Evolutionary conservation across 352 stramenopile genomes (phyloP).

Genomic region (Blastocystis sp.): DNA sequence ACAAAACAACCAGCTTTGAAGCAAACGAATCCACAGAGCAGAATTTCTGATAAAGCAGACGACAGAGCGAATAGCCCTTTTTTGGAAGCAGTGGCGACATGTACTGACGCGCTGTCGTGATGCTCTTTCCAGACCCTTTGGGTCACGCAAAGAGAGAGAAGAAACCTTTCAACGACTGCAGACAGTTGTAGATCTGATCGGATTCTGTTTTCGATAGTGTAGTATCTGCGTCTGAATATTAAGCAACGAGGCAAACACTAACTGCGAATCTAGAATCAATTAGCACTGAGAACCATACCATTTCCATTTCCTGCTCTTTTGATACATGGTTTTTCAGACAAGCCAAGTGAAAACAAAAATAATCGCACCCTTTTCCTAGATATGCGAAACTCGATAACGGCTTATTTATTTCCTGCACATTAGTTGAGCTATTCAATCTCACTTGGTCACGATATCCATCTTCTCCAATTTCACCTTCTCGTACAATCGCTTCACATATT

Average conservation of each 20-base stretch:
- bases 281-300: neutral
- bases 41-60: conserved; percentile 42
- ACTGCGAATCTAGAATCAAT: conserved; percentile 6
- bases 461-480: neutral
- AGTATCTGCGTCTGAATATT: neutral
- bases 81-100: neutral
- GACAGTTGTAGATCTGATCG: neutral
- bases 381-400: conserved; percentile 2
- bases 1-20: conserved; percentile 12
- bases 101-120: neutral
- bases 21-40: neutral
- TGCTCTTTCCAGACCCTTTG: conserved; percentile 29
- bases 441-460: conserved; percentile 17
- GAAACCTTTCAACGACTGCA: neutral
- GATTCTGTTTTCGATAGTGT: neutral
- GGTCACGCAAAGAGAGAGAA: neutral
- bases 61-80: conserved; percentile 10
- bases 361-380: conserved; percentile 9
- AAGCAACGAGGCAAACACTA: neutral
- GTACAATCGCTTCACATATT: neutral
- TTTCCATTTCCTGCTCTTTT: conserved; percentile 15
- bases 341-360: conserved; percentile 47
- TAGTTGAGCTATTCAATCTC: neutral
- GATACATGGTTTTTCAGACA: neutral
- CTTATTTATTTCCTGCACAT: conserved; percentile 3